These are phyloP conservation scores for Acrodontium crateriforme DNA, from an alignment of 2,329 filamentous ascomycete species.

Conservation along the genomic window DNA sequence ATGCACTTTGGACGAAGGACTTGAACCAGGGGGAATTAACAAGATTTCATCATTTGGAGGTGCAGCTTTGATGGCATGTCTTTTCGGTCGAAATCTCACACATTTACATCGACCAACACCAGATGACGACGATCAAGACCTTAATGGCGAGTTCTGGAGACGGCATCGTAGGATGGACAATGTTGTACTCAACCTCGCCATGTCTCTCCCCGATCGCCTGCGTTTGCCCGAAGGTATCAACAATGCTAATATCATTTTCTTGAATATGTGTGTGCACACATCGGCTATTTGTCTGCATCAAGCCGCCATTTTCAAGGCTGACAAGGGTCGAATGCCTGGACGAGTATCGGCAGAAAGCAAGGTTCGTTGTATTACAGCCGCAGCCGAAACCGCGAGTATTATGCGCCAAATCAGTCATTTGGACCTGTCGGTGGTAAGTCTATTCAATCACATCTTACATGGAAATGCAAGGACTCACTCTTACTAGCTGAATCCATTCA, in stretches of 20 bases:
- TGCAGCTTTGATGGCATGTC: constrained; percentile 69
- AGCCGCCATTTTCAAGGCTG: constrained; percentile 92
- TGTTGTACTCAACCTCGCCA: constrained; percentile 72
- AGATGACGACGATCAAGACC: constrained; percentile 70
- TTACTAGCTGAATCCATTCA: constrained; percentile 78
- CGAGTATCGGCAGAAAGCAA: constrained; percentile 82
- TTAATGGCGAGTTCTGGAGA: constrained; percentile 93
- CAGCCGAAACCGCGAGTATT: constrained; percentile 83
- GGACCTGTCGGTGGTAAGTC: constrained; percentile 64
- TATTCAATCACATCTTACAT: constrained; percentile 2
- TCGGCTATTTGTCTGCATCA: constrained; percentile 97
- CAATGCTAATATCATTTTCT: constrained; percentile 78
- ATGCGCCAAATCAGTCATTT: constrained; percentile 92
- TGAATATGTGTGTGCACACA: constrained; percentile 94
- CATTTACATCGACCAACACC: constrained; percentile 78
- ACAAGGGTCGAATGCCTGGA: constrained; percentile 66
- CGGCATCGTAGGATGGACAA: constrained; percentile 82
- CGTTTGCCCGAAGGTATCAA: constrained; percentile 63
- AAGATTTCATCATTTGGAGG: constrained; percentile 67
- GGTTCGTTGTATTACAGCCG: constrained; percentile 80
- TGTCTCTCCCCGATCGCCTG: constrained; percentile 67
- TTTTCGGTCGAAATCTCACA: constrained; percentile 81
- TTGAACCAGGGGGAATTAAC: constrained; percentile 56
- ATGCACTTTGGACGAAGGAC: constrained; percentile 53
- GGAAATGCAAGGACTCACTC: neutral